Base-by-base conservation (phyloP, 805 yeast genomes). In the Barnettozyma populi region DNA sequence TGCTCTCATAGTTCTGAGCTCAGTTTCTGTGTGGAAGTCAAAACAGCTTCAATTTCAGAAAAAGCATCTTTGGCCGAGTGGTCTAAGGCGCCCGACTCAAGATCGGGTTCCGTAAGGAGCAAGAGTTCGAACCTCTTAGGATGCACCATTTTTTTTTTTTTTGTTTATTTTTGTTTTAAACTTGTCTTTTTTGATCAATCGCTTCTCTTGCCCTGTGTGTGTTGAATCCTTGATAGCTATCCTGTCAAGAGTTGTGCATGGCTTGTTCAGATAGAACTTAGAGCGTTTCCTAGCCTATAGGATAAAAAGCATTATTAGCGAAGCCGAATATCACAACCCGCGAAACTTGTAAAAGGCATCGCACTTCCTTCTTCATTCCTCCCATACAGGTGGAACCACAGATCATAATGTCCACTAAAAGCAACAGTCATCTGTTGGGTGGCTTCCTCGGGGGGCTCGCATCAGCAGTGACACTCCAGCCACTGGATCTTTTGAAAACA, bases 401-500 rank as follows among this genome's bases (percentile, higher is more conserved):
- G 7, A 29, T 11, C 32, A 29, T n/a, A 25, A 35, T 35, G 37
- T 35, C 37, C 24, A 27, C 49, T 2, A 39, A 43, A 20, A 14
- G 36, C 20, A 27, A 40, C 2, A 43, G 46, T 5, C 96, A 90
- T 64, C 65, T 89, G 9, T 56, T 79, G 14, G 86, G 96, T 1
- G 98, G 97, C 0, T 90, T 86, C 54, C 57, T 78, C 7, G 95
- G 96, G 1, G 98, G 98, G 1, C 67, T 92, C 44, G 74, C 89
- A 0, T 84, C 96, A 3, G 80, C 97, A 0, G 77, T 88, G 5
- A 72, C 77, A 0, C 72, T 92, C 36, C 98, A 92, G 64, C 98
- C 98, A 1, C 74, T 92, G 41, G 98, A 92, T 64, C 72, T 92
- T 41, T 67, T 92, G 41, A 92, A 92, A 64, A 92, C 98, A 0